Base-by-base conservation (phyloP, 306 rosid genomes). In the Acmispon strigosus region DNA sequence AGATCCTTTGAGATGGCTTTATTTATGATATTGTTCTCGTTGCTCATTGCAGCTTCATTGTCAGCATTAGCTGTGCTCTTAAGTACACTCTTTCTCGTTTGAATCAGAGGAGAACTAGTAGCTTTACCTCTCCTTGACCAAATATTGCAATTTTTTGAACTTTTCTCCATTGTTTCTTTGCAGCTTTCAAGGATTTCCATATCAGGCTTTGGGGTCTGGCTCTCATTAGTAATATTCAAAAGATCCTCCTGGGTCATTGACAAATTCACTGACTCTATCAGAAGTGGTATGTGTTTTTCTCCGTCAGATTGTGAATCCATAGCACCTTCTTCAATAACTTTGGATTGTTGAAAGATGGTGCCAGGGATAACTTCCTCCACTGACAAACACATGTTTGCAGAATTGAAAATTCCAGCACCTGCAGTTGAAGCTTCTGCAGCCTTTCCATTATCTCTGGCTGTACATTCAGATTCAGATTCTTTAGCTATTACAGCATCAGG, bases 121-220 rank as follows among this genome's bases (percentile, higher is more conserved):
- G 82, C 83, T 82, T 83, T 89, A 59, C 87, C 91, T 75, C 92
- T 86, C 79, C 87, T 88, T 45, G 83, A 81, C 96, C 90, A 84
- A 83, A 81, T 78, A 77, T 80, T 86, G 18, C 42, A 20, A 59
- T 34, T 61, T 74, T 63, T 41, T 43, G 73, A 42, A 42, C 64
- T 67, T 66, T 74, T 74, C 60, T 81, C 80, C 1, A 55, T 48
- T 67, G 76, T 61, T 45, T 70, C 56, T 34, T 73, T 43, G 59
- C 60, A 62, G 34, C 53, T 64, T 61, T 69, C 79, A 11, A 27
- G 49, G 53, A 16, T 45, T 70, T 77, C 66, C 70, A 47, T 52
- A 73, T 66, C 78, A 84, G 80, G 39, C 5, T 70, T 68, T 52
- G 60, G 52, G 58, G 74, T 76, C 81, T 67, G 78, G 48, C 45